phyloP scores from a whole-genome alignment of 257 asterid genomes.

The Solanum tarapatanum region DNA sequence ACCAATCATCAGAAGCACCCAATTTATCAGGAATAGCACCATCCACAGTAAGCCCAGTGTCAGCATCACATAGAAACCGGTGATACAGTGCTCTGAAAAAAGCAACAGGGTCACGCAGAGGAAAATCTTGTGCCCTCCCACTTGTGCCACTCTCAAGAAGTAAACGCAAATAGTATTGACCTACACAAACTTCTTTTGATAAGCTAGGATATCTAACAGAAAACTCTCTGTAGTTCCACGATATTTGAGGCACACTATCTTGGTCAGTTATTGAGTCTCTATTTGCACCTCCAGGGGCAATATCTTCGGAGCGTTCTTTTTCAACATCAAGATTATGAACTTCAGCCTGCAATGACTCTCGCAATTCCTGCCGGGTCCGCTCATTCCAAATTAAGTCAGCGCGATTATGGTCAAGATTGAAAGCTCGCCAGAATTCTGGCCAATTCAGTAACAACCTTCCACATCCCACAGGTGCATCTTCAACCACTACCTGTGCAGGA shows the following conservation, averaged over 20 bases:
- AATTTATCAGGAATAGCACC: constrained; percentile 96
- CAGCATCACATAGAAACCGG: constrained; percentile 92
- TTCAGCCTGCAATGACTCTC: constrained; percentile 93
- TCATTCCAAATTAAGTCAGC: constrained; percentile 99
- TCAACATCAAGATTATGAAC: constrained; percentile 92
- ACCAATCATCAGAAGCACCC: constrained; percentile 99
- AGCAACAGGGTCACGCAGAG: constrained; percentile 94
- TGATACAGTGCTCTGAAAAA: constrained; percentile 96
- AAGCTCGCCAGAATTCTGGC: constrained; percentile 97
- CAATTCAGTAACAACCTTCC: constrained; percentile 93
- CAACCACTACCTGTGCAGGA: constrained; percentile 95
- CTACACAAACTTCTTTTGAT: constrained; percentile 98
- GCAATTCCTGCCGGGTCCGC: constrained; percentile 92
- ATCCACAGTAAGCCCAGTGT: constrained; percentile 92
- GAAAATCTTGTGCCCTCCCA: constrained; percentile 85
- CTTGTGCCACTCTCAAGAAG: constrained; percentile 85
- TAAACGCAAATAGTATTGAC: constrained; percentile 92
- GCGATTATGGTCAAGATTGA: constrained; percentile 90
- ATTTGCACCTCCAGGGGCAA: constrained; percentile 70
- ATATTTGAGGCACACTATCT: constrained; percentile 67
- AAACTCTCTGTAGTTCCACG: constrained; percentile 96
- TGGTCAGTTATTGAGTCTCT: constrained; percentile 42
- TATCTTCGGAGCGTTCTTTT: constrained; percentile 93
- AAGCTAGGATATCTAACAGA: constrained; percentile 87
- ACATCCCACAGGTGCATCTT: constrained; percentile 84